Conservation (phyloP, 2,329 filamentous ascomycete genomes). For the Neurospora crassa region DNA sequence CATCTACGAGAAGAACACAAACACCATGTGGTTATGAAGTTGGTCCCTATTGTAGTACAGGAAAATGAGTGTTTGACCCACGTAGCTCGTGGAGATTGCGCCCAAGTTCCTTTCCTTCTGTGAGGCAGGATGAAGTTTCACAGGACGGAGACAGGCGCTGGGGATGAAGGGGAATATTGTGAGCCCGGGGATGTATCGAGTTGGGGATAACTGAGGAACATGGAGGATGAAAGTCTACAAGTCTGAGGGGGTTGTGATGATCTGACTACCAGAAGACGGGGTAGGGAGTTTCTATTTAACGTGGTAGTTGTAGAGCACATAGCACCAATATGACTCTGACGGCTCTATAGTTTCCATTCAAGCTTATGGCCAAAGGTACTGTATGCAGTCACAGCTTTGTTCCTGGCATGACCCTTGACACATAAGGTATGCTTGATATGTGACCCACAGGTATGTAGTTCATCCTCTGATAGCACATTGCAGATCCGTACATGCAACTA, state of each 20-base stretch:
- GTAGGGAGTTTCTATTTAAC: background rate
- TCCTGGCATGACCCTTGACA: background rate
- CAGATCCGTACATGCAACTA: background rate
- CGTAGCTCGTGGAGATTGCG: background rate
- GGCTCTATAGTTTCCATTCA: background rate
- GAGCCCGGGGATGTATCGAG: background rate
- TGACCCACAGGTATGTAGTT: too few relatives aligned
- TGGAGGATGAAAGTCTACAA: background rate
- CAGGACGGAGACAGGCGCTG: background rate
- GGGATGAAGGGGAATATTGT: background rate
- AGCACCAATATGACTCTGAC: background rate
- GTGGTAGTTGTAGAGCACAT: background rate
- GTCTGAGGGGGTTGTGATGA: background rate
- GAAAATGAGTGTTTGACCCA: background rate
- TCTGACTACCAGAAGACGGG: rapidly evolving
- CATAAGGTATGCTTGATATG: background rate
- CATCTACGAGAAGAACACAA: background rate
- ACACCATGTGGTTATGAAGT: background rate
- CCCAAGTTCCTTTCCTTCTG: background rate
- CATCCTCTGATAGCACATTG: background rate
- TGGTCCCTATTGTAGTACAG: background rate
- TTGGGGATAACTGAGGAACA: background rate
- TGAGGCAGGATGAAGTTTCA: background rate
- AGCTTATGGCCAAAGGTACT: background rate
- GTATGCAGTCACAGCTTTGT: background rate